phyloP scores from a whole-genome alignment of 73 alveolate species.

The Paramecium biaurelia region DNA sequence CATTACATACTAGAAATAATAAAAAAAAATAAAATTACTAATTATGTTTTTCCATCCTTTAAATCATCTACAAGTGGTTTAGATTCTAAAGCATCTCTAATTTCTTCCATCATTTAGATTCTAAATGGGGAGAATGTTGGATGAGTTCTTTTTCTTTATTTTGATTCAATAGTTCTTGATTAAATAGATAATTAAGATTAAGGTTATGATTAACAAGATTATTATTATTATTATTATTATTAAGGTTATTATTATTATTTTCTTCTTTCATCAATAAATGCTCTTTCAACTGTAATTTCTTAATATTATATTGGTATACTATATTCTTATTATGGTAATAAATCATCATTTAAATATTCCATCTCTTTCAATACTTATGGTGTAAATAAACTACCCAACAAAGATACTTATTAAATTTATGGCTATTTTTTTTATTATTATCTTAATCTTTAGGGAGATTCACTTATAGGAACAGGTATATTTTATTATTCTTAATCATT shows the following conservation, averaged over 20 bases:
- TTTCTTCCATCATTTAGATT: constrained; percentile 7
- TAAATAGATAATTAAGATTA: neutral
- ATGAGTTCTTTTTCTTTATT: neutral
- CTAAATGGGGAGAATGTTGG: constrained; percentile 1
- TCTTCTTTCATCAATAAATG: neutral
- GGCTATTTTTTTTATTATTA: neutral
- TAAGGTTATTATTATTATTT: neutral
- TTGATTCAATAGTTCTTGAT: neutral
- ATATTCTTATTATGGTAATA: neutral
- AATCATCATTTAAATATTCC: constrained; percentile 11
- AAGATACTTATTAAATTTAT: neutral
- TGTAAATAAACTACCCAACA: neutral
- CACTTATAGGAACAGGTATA: neutral
- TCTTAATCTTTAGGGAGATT: neutral
- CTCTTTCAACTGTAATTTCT: constrained; percentile 7
- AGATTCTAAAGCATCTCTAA: constrained; percentile 17
- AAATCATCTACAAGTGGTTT: neutral
- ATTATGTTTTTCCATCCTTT: neutral
- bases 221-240: neutral
- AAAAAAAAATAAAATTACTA: neutral
- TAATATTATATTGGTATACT: neutral
- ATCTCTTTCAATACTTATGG: neutral
- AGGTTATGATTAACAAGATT: neutral
- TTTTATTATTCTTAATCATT: neutral
- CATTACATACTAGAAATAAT: neutral